A percentile compares a stretch with the other conserved stretches of the same genome.
phyloP scores from a whole-genome alignment of 2,329 filamentous ascomycete species.

The Fusarium camptoceras region DNA sequence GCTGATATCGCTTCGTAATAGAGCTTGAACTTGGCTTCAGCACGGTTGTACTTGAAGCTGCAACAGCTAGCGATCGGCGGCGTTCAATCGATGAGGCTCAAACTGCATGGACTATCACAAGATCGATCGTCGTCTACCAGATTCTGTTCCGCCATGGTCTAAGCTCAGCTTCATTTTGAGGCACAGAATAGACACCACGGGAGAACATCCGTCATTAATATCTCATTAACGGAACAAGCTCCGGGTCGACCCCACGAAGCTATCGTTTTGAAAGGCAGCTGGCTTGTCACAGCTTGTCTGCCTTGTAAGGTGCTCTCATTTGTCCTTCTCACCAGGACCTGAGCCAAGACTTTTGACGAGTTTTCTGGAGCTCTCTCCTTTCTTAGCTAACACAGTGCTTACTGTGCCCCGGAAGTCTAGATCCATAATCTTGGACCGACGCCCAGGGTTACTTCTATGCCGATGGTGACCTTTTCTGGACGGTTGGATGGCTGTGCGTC shows the following conservation, averaged over 20 bases:
- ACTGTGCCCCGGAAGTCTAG: not conserved
- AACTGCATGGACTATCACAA: conserved; percentile 26
- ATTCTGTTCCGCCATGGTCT: conserved; percentile 13
- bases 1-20: conserved; percentile 1
- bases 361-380: not conserved
- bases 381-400: conserved; percentile 26
- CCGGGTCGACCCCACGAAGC: conserved; percentile 12
- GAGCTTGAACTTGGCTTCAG: conserved; percentile 31
- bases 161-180: conserved; percentile 1
- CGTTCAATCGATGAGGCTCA: conserved; percentile 35
- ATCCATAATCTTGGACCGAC: conserved; percentile 17
- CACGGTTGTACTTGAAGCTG: conserved; percentile 20
- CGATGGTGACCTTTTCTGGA: conserved; percentile 29
- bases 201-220: conserved; percentile 12
- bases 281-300: conserved; percentile 7
- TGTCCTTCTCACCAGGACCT: conserved; percentile 12
- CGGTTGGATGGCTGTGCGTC: conserved; percentile 32
- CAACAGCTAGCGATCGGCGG: conserved; percentile 18
- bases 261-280: conserved; percentile 7
- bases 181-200: not conserved
- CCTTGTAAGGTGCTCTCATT: conserved; percentile 14
- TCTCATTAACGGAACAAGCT: conserved; percentile 19
- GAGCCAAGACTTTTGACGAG: conserved; percentile 17
- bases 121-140: conserved; percentile 27
- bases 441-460: conserved; percentile 27